Evolutionary conservation across 2,329 filamentous ascomycete species (phyloP).

Genomic region (Fusarium solani-melongenae): DNA sequence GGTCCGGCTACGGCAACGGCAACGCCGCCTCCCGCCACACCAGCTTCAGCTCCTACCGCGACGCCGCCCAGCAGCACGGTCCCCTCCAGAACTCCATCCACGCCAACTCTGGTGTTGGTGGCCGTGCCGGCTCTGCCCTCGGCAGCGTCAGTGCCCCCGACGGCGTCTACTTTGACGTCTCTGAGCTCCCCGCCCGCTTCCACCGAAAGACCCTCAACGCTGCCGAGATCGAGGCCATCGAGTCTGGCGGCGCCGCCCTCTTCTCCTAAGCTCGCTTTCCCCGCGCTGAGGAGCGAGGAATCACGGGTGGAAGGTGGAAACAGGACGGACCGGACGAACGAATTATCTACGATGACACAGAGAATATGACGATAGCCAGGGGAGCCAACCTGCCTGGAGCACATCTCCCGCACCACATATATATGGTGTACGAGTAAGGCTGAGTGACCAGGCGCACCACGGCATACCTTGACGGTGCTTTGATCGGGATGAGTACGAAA

Average conservation of each 20-base stretch:
- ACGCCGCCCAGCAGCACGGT: constrained; percentile 82
- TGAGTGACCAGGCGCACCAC: constrained; percentile 25
- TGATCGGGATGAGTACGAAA: constrained; percentile 16
- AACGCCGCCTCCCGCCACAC: constrained; percentile 58
- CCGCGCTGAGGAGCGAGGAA: constrained; percentile 23
- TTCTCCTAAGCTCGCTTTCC: constrained; percentile 53
- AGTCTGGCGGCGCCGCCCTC: constrained; percentile 84
- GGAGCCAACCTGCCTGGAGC: constrained; percentile 32
- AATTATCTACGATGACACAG: constrained; percentile 29
- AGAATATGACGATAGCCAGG: constrained; percentile 21
- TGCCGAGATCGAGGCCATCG: constrained; percentile 93
- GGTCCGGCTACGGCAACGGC: constrained; percentile 51
- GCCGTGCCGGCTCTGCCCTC: constrained; percentile 73
- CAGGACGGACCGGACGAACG: constrained; percentile 33
- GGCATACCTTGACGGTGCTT: constrained; percentile 22
- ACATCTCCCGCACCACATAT: constrained; percentile 19
- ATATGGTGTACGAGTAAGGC: constrained; percentile 30
- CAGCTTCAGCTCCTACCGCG: constrained; percentile 81
- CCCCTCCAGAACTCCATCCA: constrained; percentile 72
- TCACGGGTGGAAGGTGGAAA: constrained; percentile 35
- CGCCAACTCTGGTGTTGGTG: constrained; percentile 62
- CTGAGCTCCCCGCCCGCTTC: constrained; percentile 88
- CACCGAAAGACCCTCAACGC: constrained; percentile 77
- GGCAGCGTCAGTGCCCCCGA: constrained; percentile 76
- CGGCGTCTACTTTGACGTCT: constrained; percentile 88